A percentile compares a stretch with the other conserved stretches of the same genome.
phyloP scores from a whole-genome alignment of 352 stramenopile species.

The Phytophthora sansomeana region DNA sequence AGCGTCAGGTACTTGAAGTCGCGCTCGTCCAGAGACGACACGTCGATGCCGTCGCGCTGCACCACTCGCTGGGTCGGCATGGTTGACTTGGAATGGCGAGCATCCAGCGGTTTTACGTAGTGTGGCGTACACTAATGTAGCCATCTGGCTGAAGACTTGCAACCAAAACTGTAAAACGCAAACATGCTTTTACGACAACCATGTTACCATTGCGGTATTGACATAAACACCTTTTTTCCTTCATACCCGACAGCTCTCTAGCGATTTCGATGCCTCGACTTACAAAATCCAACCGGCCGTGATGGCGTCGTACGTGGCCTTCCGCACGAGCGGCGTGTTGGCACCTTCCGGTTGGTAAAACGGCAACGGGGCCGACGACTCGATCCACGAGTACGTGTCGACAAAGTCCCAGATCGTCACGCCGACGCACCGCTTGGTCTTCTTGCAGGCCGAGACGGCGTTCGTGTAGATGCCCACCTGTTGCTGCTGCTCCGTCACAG shows the following conservation, averaged over 20 bases:
- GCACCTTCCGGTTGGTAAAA: conserved; percentile 40
- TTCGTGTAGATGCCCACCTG: conserved; percentile 39
- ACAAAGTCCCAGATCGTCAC: conserved; percentile 40
- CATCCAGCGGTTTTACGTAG: neutral
- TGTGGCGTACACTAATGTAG: neutral
- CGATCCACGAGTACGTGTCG: conserved; percentile 37
- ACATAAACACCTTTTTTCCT: neutral
- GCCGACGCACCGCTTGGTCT: conserved; percentile 31
- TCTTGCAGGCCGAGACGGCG: conserved; percentile 41
- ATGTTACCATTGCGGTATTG: conserved; percentile 1
- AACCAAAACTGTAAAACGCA: no score
- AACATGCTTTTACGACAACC: neutral
- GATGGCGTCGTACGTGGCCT: conserved; percentile 42
- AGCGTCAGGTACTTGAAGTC: conserved; percentile 61
- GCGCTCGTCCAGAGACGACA: conserved; percentile 66
- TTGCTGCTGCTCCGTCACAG: conserved; percentile 32
- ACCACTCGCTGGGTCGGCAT: conserved; percentile 21
- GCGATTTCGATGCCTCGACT: neutral
- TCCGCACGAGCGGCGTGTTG: conserved; percentile 32
- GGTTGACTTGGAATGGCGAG: neutral
- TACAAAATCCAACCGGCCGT: conserved; percentile 38
- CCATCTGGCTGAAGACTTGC: neutral
- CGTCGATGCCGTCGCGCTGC: conserved; percentile 51
- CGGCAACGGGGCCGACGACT: conserved; percentile 29
- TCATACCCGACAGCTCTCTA: neutral